Evolutionary conservation across 1,284 basidiomycete genomes (phyloP).

Genomic region (Papiliotrema nemorosa): DNA sequence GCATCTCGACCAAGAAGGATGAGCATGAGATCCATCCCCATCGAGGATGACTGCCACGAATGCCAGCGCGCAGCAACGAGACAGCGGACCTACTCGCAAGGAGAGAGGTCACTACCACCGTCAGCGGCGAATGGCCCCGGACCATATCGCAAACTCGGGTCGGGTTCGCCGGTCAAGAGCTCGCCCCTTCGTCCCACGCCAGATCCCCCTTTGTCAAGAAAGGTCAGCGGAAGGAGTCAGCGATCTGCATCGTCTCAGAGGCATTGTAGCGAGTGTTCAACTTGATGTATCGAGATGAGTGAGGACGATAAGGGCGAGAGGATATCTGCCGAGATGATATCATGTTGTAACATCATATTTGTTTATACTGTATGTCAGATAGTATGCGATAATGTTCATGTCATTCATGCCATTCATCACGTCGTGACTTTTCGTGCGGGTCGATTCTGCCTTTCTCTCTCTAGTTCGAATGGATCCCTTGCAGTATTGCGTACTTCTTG

Average conservation of each 20-base stretch:
- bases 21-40: neutral
- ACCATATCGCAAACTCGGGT: neutral
- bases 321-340: no score
- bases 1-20: neutral
- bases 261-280: no score
- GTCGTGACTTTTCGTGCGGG: neutral
- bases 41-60: neutral
- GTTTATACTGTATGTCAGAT: no score
- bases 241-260: neutral
- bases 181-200: neutral
- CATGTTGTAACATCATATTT: no score
- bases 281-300: neutral
- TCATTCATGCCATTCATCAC: no score
- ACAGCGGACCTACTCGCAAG: neutral
- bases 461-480: conserved; percentile 45
- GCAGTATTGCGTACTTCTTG: conserved; percentile 37
- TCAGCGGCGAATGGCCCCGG: neutral
- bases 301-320: neutral
- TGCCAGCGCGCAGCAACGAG: neutral
- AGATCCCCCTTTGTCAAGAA: neutral
- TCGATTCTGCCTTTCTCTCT: conserved; percentile 29
- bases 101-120: neutral
- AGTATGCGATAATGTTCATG: no score
- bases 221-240: neutral
- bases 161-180: neutral